Evolutionary conservation across 768 basidiomycete genomes (phyloP).

Genomic region (Russula olivacea): DNA sequence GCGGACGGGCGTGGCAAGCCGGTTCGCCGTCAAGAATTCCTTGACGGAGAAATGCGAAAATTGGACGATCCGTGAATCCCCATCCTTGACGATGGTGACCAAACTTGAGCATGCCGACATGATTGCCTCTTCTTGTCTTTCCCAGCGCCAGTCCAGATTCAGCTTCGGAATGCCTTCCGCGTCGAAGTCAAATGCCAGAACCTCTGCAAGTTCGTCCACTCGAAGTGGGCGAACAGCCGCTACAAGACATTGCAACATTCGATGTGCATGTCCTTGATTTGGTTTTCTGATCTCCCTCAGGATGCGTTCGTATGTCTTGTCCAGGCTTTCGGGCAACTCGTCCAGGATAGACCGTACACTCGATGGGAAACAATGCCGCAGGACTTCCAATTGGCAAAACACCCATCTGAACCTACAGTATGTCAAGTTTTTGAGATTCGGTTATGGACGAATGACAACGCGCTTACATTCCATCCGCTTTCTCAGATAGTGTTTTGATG

Average conservation of each 20-base stretch:
- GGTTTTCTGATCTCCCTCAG: background rate
- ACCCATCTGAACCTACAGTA: constrained; percentile 14
- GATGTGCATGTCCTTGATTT: background rate
- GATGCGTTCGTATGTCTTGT: constrained; percentile 1
- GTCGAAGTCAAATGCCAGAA: background rate
- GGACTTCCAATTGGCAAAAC: constrained; percentile 1
- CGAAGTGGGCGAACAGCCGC: background rate
- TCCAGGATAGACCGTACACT: background rate
- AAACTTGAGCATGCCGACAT: background rate
- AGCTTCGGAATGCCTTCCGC: background rate
- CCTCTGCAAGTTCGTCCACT: background rate
- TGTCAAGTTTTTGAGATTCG: background rate
- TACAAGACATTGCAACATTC: background rate
- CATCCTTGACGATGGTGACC: background rate
- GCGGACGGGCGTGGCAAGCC: background rate
- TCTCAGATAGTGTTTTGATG: constrained; percentile 9
- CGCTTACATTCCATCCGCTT: constrained; percentile 3
- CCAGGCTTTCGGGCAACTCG: background rate
- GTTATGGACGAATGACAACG: background rate
- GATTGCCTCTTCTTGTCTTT: background rate
- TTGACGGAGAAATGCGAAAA: constrained; percentile 5
- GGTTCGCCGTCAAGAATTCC: background rate
- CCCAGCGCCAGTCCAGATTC: background rate
- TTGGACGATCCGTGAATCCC: background rate
- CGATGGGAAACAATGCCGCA: background rate